A percentile compares a stretch with the other conserved stretches of the same genome.
Evolutionary conservation across 257 asterid genomes (phyloP).

Genomic region (Primulina eburnea): DNA sequence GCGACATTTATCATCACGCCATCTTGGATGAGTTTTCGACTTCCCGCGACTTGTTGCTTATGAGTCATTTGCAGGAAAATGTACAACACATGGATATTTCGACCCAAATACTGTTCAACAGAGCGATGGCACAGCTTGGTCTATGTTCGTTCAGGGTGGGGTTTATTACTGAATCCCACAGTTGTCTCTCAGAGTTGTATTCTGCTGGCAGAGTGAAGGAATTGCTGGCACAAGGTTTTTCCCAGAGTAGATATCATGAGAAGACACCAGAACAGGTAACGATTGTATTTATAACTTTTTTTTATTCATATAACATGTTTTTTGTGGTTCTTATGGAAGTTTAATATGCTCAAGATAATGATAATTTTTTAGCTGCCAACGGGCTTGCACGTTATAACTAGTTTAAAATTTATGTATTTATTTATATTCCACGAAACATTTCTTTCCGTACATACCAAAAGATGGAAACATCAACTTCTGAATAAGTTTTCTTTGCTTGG

Average conservation of each 20-base stretch:
- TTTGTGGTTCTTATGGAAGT: neutral
- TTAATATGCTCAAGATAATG: neutral
- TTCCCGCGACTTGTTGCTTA: constrained; percentile 81
- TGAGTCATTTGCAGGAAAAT: constrained; percentile 97
- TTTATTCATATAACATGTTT: neutral
- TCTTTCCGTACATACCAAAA: neutral
- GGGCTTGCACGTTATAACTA: neutral
- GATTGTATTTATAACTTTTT: neutral
- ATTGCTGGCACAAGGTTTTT: constrained; percentile 90
- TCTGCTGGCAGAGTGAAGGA: constrained; percentile 96
- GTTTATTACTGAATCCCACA: constrained; percentile 68
- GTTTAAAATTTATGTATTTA: too few relatives aligned
- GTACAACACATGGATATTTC: constrained; percentile 96
- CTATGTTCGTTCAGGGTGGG: constrained; percentile 85
- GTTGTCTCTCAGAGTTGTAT: constrained; percentile 85
- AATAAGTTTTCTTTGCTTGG: neutral
- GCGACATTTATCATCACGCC: constrained; percentile 93
- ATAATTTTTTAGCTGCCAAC: neutral
- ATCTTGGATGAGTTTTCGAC: constrained; percentile 72
- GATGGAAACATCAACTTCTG: neutral
- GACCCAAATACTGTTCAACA: constrained; percentile 82
- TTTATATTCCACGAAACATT: neutral
- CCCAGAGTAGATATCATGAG: constrained; percentile 91
- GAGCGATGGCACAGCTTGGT: constrained; percentile 98
- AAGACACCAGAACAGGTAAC: constrained; percentile 96